Evolutionary conservation across 768 basidiomycete species (phyloP).

Genomic region (Phanerodontia chrysosporium): DNA sequence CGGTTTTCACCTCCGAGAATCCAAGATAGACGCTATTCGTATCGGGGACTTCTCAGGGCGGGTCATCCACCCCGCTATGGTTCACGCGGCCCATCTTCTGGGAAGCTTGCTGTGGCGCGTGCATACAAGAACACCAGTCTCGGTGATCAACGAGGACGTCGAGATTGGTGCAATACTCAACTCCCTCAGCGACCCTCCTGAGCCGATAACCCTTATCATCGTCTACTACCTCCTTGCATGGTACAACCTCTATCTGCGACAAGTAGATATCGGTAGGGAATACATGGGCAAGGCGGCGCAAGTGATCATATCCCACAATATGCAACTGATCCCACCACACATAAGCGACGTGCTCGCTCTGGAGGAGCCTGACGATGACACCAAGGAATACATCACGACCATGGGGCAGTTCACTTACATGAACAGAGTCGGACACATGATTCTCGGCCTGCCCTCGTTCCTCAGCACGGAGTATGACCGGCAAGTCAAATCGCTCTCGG

Average conservation of each 20-base stretch:
- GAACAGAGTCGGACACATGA: constrained; percentile 18
- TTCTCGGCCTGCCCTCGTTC: constrained; percentile 14
- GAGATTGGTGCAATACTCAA: constrained; percentile 9
- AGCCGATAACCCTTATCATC: constrained; percentile 18
- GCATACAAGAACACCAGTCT: constrained; percentile 8
- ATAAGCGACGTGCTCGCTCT: neutral
- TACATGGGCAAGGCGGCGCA: constrained; percentile 17
- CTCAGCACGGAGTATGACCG: constrained; percentile 16
- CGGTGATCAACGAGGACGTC: constrained; percentile 14
- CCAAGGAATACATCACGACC: constrained; percentile 18
- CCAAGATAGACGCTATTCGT: constrained; percentile 21
- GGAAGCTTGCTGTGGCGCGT: constrained; percentile 22
- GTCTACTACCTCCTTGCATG: constrained; percentile 19
- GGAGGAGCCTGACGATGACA: constrained; percentile 11
- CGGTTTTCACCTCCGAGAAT: constrained; percentile 15
- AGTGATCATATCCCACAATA: constrained; percentile 9
- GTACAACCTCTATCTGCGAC: constrained; percentile 17
- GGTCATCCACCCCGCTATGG: constrained; percentile 20
- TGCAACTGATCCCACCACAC: constrained; percentile 9
- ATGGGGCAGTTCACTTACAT: constrained; percentile 22
- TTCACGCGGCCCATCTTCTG: constrained; percentile 20
- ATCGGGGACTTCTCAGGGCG: constrained; percentile 19
- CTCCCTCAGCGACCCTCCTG: constrained; percentile 9
- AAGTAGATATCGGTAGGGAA: constrained; percentile 16
- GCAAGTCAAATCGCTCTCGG: constrained; percentile 15